Conservation (phyloP, 306 rosid genomes). For the Fragaria nilgerrensis region DNA sequence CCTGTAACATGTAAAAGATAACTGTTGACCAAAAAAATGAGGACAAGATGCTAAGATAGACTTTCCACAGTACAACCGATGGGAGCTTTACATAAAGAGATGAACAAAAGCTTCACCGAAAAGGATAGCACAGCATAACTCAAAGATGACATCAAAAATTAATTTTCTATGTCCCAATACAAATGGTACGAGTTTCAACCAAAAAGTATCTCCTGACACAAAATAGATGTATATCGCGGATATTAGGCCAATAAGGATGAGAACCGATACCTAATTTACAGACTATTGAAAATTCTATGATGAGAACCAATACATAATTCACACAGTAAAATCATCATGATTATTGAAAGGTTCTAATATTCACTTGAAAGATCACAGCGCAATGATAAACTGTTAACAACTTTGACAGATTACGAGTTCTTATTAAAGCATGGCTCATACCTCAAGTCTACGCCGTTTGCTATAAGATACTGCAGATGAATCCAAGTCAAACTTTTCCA, state of each 20-base stretch:
- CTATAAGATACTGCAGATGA: conserved; percentile 57
- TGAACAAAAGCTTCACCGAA: neutral
- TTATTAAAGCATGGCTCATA: conserved; percentile 16
- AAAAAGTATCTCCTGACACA: neutral
- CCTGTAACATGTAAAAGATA: conserved; percentile 45
- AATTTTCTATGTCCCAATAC: neutral
- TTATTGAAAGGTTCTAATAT: neutral
- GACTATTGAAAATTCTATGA: no score
- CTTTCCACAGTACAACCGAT: neutral
- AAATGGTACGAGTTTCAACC: neutral
- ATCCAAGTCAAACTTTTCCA: conserved; percentile 63
- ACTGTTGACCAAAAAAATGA: conserved; percentile 9
- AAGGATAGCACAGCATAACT: neutral
- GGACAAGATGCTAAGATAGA: neutral
- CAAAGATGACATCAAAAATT: neutral
- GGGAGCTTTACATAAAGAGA: neutral
- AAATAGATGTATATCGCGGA: neutral
- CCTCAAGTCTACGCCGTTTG: conserved; percentile 71
- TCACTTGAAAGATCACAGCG: neutral
- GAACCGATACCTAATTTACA: no score
- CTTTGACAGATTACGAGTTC: neutral
- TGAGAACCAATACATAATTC: neutral
- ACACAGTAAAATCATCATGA: no score
- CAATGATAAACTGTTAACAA: neutral
- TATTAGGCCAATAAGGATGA: neutral